Evolutionary conservation across 768 basidiomycete species (phyloP).

Genomic region (Naganishia friedmannii): DNA sequence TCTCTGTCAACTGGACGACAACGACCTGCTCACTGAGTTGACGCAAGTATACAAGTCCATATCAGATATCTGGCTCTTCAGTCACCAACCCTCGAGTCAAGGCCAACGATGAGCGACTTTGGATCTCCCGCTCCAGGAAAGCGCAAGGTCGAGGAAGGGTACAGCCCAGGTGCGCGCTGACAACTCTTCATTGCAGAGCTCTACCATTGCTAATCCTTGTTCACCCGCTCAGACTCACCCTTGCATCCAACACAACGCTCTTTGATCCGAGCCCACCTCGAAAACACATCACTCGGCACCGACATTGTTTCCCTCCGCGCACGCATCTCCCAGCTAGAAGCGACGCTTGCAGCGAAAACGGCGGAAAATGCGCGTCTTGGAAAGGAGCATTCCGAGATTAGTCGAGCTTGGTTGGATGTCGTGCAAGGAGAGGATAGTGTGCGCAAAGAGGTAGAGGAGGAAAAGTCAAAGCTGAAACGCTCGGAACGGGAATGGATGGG

Average conservation of each 20-base stretch:
- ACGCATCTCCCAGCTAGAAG: conserved; percentile 23
- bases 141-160: conserved; percentile 8
- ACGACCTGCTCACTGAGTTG: neutral
- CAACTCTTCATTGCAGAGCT: neutral
- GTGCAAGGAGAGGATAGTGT: conserved; percentile 37
- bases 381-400: conserved; percentile 39
- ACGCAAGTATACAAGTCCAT: neutral
- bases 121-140: conserved; percentile 13
- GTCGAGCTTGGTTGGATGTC: conserved; percentile 35
- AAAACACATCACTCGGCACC: conserved; percentile 30
- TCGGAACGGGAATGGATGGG: conserved; percentile 39
- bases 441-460: conserved; percentile 38
- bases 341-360: conserved; percentile 34
- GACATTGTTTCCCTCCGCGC: conserved; percentile 34
- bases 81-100: neutral
- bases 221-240: conserved; percentile 22
- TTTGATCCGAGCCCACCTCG: conserved; percentile 25
- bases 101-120: neutral
- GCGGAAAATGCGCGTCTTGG: conserved; percentile 39
- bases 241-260: conserved; percentile 30
- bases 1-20: neutral
- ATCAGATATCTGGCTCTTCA: neutral
- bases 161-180: neutral
- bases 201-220: neutral
- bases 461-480: conserved; percentile 17